A percentile compares a stretch with the other conserved stretches of the same genome.
phyloP scores from a whole-genome alignment of 1,284 basidiomycete genomes.

The Cerrena zonata region DNA sequence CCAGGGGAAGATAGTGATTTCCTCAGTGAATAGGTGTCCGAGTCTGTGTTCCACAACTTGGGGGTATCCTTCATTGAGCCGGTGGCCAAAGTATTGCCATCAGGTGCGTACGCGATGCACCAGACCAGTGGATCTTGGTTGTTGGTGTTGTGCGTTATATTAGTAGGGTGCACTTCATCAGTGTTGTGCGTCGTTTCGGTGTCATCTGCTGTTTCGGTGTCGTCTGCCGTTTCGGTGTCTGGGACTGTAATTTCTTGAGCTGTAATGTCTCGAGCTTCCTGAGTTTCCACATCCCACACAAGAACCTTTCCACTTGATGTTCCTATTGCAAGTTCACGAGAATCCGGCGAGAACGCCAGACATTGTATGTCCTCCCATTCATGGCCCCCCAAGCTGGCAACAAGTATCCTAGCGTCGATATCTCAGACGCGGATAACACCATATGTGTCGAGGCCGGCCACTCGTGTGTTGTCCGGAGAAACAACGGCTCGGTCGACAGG shows the following conservation, averaged over 20 bases:
- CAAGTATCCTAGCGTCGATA: slow-evolving; percentile 5
- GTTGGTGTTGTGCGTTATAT: too few species aligned
- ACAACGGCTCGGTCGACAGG: slow-evolving; percentile 1
- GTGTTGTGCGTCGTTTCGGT: too few species aligned
- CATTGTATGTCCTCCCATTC: slow-evolving; percentile 10
- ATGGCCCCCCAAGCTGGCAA: slow-evolving; percentile 11
- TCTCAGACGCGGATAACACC: slow-evolving; percentile 8
- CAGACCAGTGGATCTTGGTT: slow-evolving; percentile 13
- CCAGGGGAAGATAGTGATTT: not conserved
- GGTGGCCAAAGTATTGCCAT: slow-evolving; percentile 19
- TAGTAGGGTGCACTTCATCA: too few species aligned
- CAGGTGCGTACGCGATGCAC: slow-evolving; percentile 18
- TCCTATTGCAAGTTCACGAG: slow-evolving; percentile 16
- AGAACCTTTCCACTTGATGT: slow-evolving; percentile 13
- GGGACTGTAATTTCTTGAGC: too few species aligned
- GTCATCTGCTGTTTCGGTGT: too few species aligned
- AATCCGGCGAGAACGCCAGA: slow-evolving; percentile 22
- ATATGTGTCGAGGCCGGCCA: slow-evolving; percentile 7
- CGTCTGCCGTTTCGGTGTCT: too few species aligned
- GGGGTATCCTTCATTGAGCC: slow-evolving; percentile 19
- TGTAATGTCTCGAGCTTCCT: not conserved
- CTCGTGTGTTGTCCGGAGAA: slow-evolving; percentile 1
- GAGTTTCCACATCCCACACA: slow-evolving; percentile 17
- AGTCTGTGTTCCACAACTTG: slow-evolving; percentile 22
- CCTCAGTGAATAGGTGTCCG: slow-evolving; percentile 6